phyloP scores from a whole-genome alignment of 495 filamentous ascomycete genomes.

The Cryomyces minteri region DNA sequence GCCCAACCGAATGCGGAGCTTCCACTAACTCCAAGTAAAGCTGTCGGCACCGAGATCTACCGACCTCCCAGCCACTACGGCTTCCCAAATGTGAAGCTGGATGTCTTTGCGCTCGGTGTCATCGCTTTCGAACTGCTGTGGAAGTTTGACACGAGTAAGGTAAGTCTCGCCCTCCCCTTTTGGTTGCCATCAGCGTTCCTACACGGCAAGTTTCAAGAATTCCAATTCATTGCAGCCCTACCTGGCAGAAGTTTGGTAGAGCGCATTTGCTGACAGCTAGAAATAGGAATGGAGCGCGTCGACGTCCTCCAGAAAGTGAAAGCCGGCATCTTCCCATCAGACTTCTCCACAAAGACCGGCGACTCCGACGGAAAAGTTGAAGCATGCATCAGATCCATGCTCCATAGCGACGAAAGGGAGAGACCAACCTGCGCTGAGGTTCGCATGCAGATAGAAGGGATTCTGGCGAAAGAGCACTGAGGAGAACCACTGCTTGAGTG shows the following conservation, averaged over 20 bases:
- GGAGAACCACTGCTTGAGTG: too few relatives aligned
- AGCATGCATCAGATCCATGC: conserved; percentile 1
- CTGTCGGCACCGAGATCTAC: conserved; percentile 23
- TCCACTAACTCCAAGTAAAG: conserved; percentile 1
- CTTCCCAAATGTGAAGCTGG: conserved; percentile 14
- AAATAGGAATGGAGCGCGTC: conserved; percentile 2
- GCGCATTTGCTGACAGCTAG: background rate
- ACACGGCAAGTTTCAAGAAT: background rate
- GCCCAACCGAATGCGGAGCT: conserved; percentile 3
- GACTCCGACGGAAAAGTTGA: background rate
- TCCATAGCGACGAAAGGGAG: background rate
- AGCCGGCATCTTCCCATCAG: background rate
- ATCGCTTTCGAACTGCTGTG: conserved; percentile 21
- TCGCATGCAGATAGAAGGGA: background rate
- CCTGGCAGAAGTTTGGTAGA: background rate
- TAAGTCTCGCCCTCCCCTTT: background rate
- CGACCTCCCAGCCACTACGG: conserved; percentile 5
- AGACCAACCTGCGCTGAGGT: background rate
- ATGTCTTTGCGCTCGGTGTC: conserved; percentile 24
- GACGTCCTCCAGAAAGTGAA: conserved; percentile 1
- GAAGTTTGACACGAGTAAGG: conserved; percentile 14
- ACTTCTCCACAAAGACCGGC: background rate
- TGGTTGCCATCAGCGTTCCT: background rate
- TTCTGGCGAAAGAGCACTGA: background rate
- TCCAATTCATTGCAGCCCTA: background rate